Evolutionary conservation across 2,329 filamentous ascomycete species (phyloP), one percentile per base, ranked within the genome.

Genomic region (Colletotrichum orbiculare): DNA sequence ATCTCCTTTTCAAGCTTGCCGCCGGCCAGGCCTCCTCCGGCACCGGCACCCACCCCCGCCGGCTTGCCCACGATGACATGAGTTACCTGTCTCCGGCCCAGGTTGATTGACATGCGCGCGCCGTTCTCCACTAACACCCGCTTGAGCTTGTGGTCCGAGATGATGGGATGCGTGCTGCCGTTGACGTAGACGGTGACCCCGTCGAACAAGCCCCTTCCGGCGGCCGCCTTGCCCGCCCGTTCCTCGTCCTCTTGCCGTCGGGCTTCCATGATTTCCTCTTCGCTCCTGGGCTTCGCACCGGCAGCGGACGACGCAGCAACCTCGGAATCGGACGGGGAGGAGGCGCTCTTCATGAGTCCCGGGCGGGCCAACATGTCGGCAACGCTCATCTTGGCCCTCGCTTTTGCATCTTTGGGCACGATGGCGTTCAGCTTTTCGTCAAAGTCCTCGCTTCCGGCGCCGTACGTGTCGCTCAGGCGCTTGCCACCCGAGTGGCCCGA

Each of bases 91-190:
- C 88, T 85, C 48, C 93, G 86, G 9, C 87, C 90, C 9, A 97
- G 86, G 64, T 88, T 84, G 41, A 93, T 85, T 4, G 92, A 90
- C 70, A 93, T 82, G 46, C 79, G 82, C 1, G 88, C 95, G 17
- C 94, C 95, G 73, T 97, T 88, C 61, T 88, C 83, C 6, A 85
- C 87, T 42, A 97, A 84, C 13, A 96, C 77, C 60, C 89, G 89
- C 81, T 96, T 96, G 62, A 97, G 85, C 74, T 87, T 91, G 79
- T 97, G 92, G 76, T 97, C 94, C 12, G 92, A 96, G 67, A 97
- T 86, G 33, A 88, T 77, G 1, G 94, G 94, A 65, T 89, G 85
- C 2, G 93, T 97, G 69, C 91, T 94, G 66, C 94, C 94, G 77
- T 97, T 97, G 77, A 97, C 86, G 78, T 95, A 96, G 71, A 97